phyloP scores from a whole-genome alignment of 2,329 filamentous ascomycete species.

The Colletotrichum godetiae region DNA sequence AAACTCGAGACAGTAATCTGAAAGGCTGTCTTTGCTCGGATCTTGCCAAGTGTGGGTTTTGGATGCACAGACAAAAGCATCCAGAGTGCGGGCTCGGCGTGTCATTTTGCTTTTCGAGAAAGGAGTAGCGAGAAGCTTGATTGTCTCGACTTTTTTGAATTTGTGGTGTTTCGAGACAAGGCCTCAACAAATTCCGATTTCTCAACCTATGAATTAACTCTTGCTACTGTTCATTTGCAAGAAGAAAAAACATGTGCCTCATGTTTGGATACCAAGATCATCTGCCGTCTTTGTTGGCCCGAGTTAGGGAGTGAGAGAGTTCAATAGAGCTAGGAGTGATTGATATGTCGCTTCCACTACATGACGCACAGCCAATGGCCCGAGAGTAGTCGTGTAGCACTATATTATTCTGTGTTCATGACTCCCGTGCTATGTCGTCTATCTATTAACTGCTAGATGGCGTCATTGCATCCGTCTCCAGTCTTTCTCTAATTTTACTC shows the following conservation, averaged over 20 bases:
- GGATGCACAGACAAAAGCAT: not conserved
- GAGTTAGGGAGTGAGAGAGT: not conserved
- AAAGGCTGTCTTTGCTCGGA: not conserved
- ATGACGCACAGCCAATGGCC: not conserved
- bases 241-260: no score
- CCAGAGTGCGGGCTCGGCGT: not conserved
- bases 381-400: not conserved
- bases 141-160: not conserved
- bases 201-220: not conserved
- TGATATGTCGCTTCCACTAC: not conserved
- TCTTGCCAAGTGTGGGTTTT: not conserved
- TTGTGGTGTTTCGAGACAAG: not conserved
- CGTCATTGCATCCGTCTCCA: no score
- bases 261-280: not conserved
- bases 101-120: not conserved
- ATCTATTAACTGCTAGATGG: no score
- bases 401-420: not conserved
- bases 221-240: not conserved
- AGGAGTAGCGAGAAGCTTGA: not conserved
- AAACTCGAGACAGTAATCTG: not conserved
- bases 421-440: not conserved
- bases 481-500: no score
- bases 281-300: not conserved
- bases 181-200: not conserved
- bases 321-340: not conserved